phyloP scores from a whole-genome alignment of 768 basidiomycete genomes.

The Sarcomyxa edulis region DNA sequence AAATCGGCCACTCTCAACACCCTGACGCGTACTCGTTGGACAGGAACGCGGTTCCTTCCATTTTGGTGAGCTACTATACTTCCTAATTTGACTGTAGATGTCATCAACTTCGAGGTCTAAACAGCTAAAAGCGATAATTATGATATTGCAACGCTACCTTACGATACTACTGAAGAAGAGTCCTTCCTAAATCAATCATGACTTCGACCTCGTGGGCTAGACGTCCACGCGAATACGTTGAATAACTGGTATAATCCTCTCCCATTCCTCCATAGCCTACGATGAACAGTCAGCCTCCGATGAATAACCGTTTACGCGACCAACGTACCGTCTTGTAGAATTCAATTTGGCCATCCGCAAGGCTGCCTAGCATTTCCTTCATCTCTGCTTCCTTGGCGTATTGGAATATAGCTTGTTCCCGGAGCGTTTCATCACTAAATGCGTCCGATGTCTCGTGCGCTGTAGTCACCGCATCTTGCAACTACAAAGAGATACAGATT shows the following conservation, averaged over 20 bases:
- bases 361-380: constrained; percentile 88
- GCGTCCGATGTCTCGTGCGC: constrained; percentile 95
- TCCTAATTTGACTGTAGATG: too few species aligned
- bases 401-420: constrained; percentile 89
- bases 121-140: too few species aligned
- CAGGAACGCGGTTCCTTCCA: too few species aligned
- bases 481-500: constrained; percentile 42
- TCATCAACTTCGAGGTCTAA: too few species aligned
- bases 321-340: constrained; percentile 78
- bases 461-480: constrained; percentile 93
- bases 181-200: too few species aligned
- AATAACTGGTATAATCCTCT: constrained; percentile 87
- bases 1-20: too few species aligned
- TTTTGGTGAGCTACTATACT: too few species aligned
- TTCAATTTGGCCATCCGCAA: constrained; percentile 94
- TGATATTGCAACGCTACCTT: too few species aligned
- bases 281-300: neutral
- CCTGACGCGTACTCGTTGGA: too few species aligned
- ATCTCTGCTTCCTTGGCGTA: constrained; percentile 90
- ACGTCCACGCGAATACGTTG: constrained; percentile 93
- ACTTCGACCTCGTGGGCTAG: too few species aligned
- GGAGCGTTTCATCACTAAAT: constrained; percentile 91
- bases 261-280: constrained; percentile 96
- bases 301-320: too few species aligned
- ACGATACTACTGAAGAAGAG: too few species aligned